Conservation (phyloP, 1,284 basidiomycete genomes). For the Ceratobasidium papillatum region DNA sequence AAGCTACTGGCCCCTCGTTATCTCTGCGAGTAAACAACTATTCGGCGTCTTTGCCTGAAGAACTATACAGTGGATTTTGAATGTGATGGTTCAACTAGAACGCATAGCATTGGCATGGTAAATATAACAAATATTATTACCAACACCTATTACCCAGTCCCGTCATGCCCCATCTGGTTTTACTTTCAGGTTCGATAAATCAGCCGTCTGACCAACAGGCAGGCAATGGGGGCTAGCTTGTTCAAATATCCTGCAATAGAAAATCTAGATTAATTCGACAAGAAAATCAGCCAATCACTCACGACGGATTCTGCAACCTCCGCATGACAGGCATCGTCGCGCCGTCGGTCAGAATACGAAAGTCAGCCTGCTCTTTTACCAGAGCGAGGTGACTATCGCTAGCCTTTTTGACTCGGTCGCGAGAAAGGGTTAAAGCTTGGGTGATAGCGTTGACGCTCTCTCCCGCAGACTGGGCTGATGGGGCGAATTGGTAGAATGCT, state of each 20-base stretch:
- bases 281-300: constrained; percentile 45
- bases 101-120: background rate
- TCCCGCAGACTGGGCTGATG: constrained; percentile 47
- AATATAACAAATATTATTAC: background rate
- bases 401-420: constrained; percentile 42
- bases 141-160: background rate
- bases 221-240: constrained; percentile 53
- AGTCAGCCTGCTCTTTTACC: constrained; percentile 52
- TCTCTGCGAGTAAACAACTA: background rate
- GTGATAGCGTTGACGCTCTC: constrained; percentile 46
- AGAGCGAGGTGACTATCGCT: constrained; percentile 56
- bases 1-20: background rate
- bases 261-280: background rate
- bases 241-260: constrained; percentile 51
- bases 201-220: constrained; percentile 53
- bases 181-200: constrained; percentile 54
- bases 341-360: constrained; percentile 55
- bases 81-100: background rate
- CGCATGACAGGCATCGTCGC: constrained; percentile 54
- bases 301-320: constrained; percentile 54
- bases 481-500: constrained; percentile 51
- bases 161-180: constrained; percentile 47
- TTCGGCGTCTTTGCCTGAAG: background rate
- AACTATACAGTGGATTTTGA: background rate
- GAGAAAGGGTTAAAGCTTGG: constrained; percentile 49